Evolutionary conservation across 2,329 filamentous ascomycete genomes (phyloP).

Genomic region (Camptophora hylomeconis): DNA sequence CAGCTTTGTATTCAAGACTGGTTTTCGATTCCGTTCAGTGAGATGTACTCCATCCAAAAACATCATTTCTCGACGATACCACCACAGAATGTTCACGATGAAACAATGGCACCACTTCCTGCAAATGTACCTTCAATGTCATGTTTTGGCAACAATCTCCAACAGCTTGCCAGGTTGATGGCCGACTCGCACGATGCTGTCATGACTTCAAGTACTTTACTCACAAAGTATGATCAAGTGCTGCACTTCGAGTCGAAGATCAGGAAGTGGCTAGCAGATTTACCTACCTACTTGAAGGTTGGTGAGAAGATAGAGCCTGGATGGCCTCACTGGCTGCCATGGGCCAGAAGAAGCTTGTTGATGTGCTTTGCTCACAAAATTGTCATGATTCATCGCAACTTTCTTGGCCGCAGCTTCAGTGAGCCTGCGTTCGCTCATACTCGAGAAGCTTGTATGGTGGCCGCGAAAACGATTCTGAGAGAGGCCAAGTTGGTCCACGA

Average conservation of each 20-base stretch:
- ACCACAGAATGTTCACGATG: slow-evolving; percentile 26
- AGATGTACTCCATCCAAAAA: slow-evolving; percentile 25
- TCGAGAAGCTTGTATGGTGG: slow-evolving; percentile 28
- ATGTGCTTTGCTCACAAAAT: slow-evolving; percentile 30
- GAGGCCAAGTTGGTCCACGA: slow-evolving; percentile 24
- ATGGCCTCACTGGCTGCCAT: slow-evolving; percentile 29
- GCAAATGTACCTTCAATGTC: slow-evolving; percentile 20
- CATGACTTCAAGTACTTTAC: slow-evolving; percentile 21
- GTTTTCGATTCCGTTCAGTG: slow-evolving; percentile 29
- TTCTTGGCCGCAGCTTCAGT: slow-evolving; percentile 29
- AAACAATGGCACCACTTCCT: slow-evolving; percentile 15
- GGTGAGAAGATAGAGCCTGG: slow-evolving; percentile 21
- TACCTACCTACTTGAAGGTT: slow-evolving; percentile 24
- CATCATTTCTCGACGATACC: slow-evolving; percentile 23
- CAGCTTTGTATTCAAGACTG: slow-evolving; percentile 30
- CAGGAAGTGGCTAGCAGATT: slow-evolving; percentile 21
- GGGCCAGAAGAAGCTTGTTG: slow-evolving; percentile 27
- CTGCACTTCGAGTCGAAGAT: slow-evolving; percentile 28
- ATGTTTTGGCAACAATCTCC: slow-evolving; percentile 25
- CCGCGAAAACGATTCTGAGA: slow-evolving; percentile 28
- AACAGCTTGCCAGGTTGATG: slow-evolving; percentile 27
- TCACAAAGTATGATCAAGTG: slow-evolving; percentile 29
- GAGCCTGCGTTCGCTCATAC: slow-evolving; percentile 30
- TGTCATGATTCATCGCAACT: slow-evolving; percentile 32
- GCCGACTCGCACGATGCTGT: slow-evolving; percentile 27